Evolutionary conservation across 1,284 basidiomycete species (phyloP), one percentile per base, ranked within the genome.

Genomic region (Sphaerobolus stellatus): DNA sequence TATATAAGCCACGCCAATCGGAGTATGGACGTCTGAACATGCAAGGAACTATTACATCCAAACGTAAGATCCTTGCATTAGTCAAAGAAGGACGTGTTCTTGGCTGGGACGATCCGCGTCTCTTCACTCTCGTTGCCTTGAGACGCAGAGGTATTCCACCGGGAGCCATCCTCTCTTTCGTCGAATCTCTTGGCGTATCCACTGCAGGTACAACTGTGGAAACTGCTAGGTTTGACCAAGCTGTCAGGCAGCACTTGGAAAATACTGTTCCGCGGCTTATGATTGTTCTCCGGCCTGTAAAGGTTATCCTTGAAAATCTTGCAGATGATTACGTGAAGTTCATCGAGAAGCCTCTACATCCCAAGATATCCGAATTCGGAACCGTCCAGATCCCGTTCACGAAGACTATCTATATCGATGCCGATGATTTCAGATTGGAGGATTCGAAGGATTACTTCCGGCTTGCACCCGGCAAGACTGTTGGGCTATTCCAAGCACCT

Each of bases 1-100:
- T 99, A 2, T 99, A 99, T 81, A 98, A 96, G 71, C 95, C 97
- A n/a, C 88, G 88, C 58, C 97, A 99, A 75, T 96, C 92, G 56
- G 97, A 99, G 71, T 99, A 94, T 65, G 97, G 97, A 28, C 85
- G 97, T 52, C 79, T 99, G 55, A 94, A 88, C 66, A 73, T 99
- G 46, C 93, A 97, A 62, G 97, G 97, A 24, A 96, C 96, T 14
- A 88, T 99, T 70, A 94, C 91, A 78, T 98, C 94, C 7, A 99
- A 99, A 75, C 90, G 97, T 46, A 99, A 98, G 74, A 92, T 99
- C 61, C 79, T 90, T 58, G 84, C 88, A 56, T 84, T 99, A 5
- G 96, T 99, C 47, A 84, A 90, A 57, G 85, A 90, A 59, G 81
- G 83, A 3, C 83, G 90, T 64, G 96, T 99, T 43, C 81, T 77